Percentiles rank a stretch among this genome's conserved stretches.
Evolutionary conservation across 495 filamentous ascomycete species (phyloP).

Genomic region (Daldinia bambusicola): DNA sequence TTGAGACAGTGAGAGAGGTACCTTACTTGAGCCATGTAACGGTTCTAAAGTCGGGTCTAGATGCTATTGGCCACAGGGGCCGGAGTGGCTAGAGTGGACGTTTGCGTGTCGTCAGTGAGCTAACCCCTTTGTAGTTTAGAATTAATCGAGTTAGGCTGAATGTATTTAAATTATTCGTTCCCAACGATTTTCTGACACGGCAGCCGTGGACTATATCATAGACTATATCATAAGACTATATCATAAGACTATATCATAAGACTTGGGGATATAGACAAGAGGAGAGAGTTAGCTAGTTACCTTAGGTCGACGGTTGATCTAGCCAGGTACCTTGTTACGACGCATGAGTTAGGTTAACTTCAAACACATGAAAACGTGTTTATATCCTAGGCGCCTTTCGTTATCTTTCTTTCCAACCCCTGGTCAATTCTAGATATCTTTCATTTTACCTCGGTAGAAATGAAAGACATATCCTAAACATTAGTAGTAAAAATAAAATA

Average conservation of each 20-base stretch:
- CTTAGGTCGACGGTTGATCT: no score
- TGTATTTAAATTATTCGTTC: not conserved
- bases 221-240: no score
- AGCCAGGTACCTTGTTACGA: no score
- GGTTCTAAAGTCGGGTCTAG: conserved; percentile 3
- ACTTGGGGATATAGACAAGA: not conserved
- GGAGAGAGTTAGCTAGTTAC: no score
- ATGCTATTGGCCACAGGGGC: conserved; percentile 19
- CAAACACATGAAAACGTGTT: conserved; percentile 36
- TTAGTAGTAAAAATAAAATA: not conserved
- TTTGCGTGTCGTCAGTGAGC: conserved; percentile 3
- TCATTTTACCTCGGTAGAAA: conserved; percentile 7
- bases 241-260: no score
- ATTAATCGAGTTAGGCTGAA: no score
- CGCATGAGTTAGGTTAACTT: no score
- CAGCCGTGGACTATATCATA: no score
- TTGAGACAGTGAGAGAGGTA: no score
- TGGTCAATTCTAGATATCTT: conserved; percentile 24
- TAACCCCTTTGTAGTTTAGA: conserved; percentile 7
- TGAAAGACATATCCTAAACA: not conserved
- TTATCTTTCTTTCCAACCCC: conserved; percentile 8
- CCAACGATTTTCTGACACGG: conserved; percentile 22
- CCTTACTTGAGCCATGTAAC: not conserved
- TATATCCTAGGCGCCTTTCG: conserved; percentile 15
- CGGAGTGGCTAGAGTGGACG: not conserved